Percentiles rank a stretch among this genome's conserved stretches.
These are phyloP conservation scores for Aspergillus bombycis DNA, from an alignment of 2,329 filamentous ascomycete species.

Conservation along the genomic window DNA sequence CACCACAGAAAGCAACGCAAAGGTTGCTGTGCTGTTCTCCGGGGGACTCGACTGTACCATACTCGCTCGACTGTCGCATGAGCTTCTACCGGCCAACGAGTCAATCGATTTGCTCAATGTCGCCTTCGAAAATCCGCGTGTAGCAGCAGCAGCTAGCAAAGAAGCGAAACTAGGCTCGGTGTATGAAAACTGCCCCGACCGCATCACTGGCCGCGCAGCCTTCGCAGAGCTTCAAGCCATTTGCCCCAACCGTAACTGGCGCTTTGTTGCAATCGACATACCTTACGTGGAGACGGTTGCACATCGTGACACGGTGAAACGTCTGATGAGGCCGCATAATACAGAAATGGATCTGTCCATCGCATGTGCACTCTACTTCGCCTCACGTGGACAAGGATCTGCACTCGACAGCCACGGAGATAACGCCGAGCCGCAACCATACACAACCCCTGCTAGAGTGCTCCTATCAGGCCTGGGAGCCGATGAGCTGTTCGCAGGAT, in stretches of 20 bases:
- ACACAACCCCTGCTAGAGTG: slow-evolving; percentile 75
- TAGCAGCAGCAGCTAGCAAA: slow-evolving; percentile 56
- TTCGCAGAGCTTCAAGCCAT: slow-evolving; percentile 71
- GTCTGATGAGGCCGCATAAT: slow-evolving; percentile 87
- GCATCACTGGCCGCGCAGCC: slow-evolving; percentile 80
- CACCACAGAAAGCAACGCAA: slow-evolving; percentile 31
- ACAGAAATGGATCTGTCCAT: slow-evolving; percentile 99
- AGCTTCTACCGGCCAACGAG: slow-evolving; percentile 69
- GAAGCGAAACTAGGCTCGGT: slow-evolving; percentile 28
- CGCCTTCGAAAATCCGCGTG: slow-evolving; percentile 90
- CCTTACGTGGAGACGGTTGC: slow-evolving; percentile 74
- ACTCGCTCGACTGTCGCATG: slow-evolving; percentile 77
- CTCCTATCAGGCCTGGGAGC: slow-evolving; percentile 91
- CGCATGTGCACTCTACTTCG: slow-evolving; percentile 90
- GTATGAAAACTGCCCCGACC: slow-evolving; percentile 88
- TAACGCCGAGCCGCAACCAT: slow-evolving; percentile 38
- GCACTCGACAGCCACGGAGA: slow-evolving; percentile 38
- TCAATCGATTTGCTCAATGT: slow-evolving; percentile 90
- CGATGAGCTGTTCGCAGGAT: slow-evolving; percentile 94
- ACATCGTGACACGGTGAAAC: slow-evolving; percentile 70
- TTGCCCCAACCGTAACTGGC: slow-evolving; percentile 75
- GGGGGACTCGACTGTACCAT: slow-evolving; percentile 92
- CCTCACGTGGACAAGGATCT: slow-evolving; percentile 71
- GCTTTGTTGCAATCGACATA: slow-evolving; percentile 79
- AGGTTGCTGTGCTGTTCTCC: slow-evolving; percentile 83